phyloP scores from a whole-genome alignment of 2,329 filamentous ascomycete species.

The Colletotrichum higginsianum region DNA sequence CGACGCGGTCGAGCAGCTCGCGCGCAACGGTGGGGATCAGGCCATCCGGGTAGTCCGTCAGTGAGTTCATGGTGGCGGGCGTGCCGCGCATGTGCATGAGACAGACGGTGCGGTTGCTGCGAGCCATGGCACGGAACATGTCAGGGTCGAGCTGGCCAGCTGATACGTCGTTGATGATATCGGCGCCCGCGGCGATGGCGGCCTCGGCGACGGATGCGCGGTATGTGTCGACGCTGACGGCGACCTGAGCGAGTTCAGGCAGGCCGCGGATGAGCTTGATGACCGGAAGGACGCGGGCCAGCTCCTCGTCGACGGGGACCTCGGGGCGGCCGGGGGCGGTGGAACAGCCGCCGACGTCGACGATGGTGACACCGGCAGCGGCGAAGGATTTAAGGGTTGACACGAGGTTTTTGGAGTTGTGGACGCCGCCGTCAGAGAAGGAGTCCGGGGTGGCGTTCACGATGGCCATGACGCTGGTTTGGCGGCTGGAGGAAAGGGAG shows the following conservation, averaged over 20 bases:
- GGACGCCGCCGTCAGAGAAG: conserved; percentile 89
- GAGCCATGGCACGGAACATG: conserved; percentile 87
- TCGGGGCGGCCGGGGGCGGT: conserved; percentile 83
- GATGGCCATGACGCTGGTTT: conserved; percentile 91
- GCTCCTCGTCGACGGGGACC: conserved; percentile 81
- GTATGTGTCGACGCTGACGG: conserved; percentile 94
- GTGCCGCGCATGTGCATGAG: conserved; percentile 97
- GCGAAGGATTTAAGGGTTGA: conserved; percentile 75
- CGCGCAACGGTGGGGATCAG: conserved; percentile 74
- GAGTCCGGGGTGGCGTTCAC: conserved; percentile 96
- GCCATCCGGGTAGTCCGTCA: conserved; percentile 78
- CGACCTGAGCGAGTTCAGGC: conserved; percentile 73
- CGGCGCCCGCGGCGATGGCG: conserved; percentile 83
- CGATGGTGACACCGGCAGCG: conserved; percentile 80
- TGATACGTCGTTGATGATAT: conserved; percentile 96
- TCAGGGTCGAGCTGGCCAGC: conserved; percentile 82
- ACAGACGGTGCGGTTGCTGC: conserved; percentile 82
- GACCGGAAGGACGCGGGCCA: conserved; percentile 83
- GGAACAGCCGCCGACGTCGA: conserved; percentile 95
- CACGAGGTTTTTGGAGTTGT: conserved; percentile 69
- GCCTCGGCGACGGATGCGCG: conserved; percentile 85
- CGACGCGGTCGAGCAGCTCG: conserved; percentile 80
- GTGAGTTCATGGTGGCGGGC: conserved; percentile 82
- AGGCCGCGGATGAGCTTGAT: conserved; percentile 80
- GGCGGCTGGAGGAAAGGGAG: conserved; percentile 69